Percentiles rank a stretch among this genome's conserved stretches.
phyloP scores from a whole-genome alignment of 441 rosid species.

The Hypseocharis bilobata region DNA sequence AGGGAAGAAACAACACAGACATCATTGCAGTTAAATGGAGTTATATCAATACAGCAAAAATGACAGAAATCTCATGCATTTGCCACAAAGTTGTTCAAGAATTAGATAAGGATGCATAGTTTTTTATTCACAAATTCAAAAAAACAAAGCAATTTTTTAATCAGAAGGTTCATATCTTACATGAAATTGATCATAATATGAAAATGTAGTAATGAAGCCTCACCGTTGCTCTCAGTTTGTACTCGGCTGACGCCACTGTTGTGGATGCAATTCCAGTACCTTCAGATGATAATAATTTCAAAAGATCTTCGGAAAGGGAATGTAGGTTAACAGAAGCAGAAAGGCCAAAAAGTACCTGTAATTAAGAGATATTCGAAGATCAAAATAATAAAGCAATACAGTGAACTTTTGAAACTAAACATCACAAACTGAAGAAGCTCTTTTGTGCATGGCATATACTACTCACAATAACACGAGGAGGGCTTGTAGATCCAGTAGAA shows the following conservation, averaged over 20 bases:
- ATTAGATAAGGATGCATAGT: not conserved
- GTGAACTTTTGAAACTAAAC: not conserved
- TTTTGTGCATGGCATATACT: conserved; percentile 14
- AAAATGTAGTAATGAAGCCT: conserved; percentile 19
- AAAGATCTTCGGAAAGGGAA: conserved; percentile 43
- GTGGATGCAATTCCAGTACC: conserved; percentile 26
- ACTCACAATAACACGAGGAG: conserved; percentile 85
- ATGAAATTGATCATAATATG: not conserved
- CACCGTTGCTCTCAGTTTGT: conserved; percentile 64
- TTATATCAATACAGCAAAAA: not conserved
- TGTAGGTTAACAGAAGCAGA: conserved; percentile 38
- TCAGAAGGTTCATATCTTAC: not conserved
- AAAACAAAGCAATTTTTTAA: not conserved
- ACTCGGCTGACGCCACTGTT: conserved; percentile 55
- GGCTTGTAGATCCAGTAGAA: conserved; percentile 42
- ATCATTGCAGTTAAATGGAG: not conserved
- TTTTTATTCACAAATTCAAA: not conserved
- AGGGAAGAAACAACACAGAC: not conserved
- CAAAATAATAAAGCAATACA: not conserved
- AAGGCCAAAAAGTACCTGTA: conserved; percentile 55
- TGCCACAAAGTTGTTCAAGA: not conserved
- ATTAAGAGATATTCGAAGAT: not conserved
- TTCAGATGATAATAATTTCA: conserved; percentile 33
- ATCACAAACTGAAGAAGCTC: not conserved
- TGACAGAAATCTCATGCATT: not conserved